These are phyloP conservation scores for Beauveria bassiana DNA, from an alignment of 2,329 filamentous ascomycete species.

Conservation along the genomic window DNA sequence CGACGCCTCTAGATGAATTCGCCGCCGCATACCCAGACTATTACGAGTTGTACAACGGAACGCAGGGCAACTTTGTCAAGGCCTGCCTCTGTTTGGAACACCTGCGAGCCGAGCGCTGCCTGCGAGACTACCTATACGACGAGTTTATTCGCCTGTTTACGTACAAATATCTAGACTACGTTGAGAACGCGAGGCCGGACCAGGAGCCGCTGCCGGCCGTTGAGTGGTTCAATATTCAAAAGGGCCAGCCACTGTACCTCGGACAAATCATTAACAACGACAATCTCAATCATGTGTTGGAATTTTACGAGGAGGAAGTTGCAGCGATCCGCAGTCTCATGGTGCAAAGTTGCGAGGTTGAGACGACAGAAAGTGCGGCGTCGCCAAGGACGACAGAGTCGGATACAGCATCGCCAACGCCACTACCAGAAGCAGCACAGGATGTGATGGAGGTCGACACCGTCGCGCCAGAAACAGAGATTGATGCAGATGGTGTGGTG, in stretches of 20 bases:
- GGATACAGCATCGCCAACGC: background rate
- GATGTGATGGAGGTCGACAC: background rate
- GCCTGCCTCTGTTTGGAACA: slow-evolving; percentile 37
- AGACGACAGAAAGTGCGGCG: background rate
- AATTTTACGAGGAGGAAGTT: slow-evolving; percentile 26
- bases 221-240: slow-evolving; percentile 33
- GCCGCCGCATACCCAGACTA: slow-evolving; percentile 37
- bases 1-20: slow-evolving; percentile 32
- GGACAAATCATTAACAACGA: slow-evolving; percentile 26
- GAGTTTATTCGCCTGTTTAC: slow-evolving; percentile 43
- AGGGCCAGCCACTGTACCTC: slow-evolving; percentile 22
- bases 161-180: slow-evolving; percentile 34
- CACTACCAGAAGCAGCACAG: background rate
- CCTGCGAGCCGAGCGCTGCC: slow-evolving; percentile 23
- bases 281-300: slow-evolving; percentile 28
- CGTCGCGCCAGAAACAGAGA: background rate
- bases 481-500: background rate
- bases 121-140: slow-evolving; percentile 41
- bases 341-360: background rate
- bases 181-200: slow-evolving; percentile 19
- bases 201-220: slow-evolving; percentile 28
- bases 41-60: slow-evolving; percentile 29
- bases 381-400: background rate
- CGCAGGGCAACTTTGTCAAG: slow-evolving; percentile 33
- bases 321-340: slow-evolving; percentile 1